These are phyloP conservation scores for Smallanthus sonchifolius DNA, from an alignment of 129 eudicot species.

Conservation along the genomic window DNA sequence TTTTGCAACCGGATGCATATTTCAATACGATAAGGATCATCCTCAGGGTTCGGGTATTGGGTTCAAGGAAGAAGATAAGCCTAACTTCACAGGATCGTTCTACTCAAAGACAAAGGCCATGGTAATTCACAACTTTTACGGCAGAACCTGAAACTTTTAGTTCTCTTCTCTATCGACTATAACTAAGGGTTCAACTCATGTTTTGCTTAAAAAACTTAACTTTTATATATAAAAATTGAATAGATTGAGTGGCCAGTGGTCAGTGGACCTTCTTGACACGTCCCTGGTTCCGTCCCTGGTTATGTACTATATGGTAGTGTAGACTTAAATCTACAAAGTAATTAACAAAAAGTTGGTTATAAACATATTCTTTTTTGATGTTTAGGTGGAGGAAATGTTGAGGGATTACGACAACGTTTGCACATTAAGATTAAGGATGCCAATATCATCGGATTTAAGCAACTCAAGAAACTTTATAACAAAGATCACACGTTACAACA, in stretches of 20 bases:
- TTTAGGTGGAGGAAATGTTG: constrained; percentile 40
- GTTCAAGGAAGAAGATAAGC: constrained; percentile 39
- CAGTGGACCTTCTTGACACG: no score
- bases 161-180: no score
- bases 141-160: no score
- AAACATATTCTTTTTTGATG: neutral
- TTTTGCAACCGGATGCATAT: constrained; percentile 37
- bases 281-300: no score
- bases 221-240: no score
- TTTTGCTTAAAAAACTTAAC: no score
- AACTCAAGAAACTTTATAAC: constrained; percentile 40
- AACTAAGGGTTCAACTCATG: no score
- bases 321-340: no score
- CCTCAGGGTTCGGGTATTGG: constrained; percentile 39
- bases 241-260: no score
- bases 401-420: constrained; percentile 33
- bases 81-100: constrained; percentile 39
- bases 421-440: constrained; percentile 35
- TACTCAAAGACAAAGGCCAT: constrained; percentile 44
- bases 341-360: neutral
- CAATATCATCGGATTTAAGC: constrained; percentile 38
- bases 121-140: constrained; percentile 19
- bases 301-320: neutral
- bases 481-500: constrained; percentile 38
- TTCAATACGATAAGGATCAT: constrained; percentile 34